phyloP scores from a whole-genome alignment of 73 alveolate genomes.

The Halteria grandinella region DNA sequence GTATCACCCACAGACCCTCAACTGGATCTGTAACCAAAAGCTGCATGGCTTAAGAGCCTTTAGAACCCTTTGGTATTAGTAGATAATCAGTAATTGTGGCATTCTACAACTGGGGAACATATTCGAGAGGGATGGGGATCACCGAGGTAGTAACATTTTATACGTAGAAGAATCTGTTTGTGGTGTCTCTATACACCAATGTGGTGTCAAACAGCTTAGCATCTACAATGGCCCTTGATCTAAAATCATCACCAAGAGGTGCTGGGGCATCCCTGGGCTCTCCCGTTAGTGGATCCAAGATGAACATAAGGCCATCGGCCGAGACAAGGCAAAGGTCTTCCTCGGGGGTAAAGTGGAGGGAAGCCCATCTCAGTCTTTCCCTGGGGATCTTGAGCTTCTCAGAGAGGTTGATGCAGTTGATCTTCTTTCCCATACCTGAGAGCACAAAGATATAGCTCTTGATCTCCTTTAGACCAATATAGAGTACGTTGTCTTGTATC shows the following conservation, averaged over 20 bases:
- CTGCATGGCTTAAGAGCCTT: slow-evolving; percentile 57
- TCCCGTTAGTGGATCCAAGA: slow-evolving; percentile 63
- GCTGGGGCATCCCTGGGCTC: slow-evolving; percentile 27
- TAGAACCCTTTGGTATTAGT: slow-evolving; percentile 55
- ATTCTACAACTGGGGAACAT: slow-evolving; percentile 5
- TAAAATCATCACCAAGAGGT: slow-evolving; percentile 20
- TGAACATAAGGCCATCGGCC: slow-evolving; percentile 41
- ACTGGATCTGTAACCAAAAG: slow-evolving; percentile 61
- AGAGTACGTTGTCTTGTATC: slow-evolving; percentile 49
- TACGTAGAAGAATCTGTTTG: slow-evolving; percentile 52
- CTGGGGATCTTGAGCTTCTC: background rate
- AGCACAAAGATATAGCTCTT: slow-evolving; percentile 51
- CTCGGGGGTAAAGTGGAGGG: slow-evolving; percentile 59
- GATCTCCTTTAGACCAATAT: slow-evolving; percentile 56
- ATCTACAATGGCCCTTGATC: slow-evolving; percentile 17
- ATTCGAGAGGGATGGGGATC: slow-evolving; percentile 12
- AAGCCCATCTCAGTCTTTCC: slow-evolving; percentile 49
- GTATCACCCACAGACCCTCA: slow-evolving; percentile 53
- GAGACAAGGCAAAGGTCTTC: slow-evolving; percentile 67
- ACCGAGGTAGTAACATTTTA: slow-evolving; percentile 29
- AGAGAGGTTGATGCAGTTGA: slow-evolving; percentile 37
- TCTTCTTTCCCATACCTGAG: slow-evolving; percentile 56
- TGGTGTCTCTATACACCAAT: slow-evolving; percentile 43
- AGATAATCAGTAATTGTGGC: slow-evolving; percentile 48
- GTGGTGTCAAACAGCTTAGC: slow-evolving; percentile 48